Evolutionary conservation across 2,329 filamentous ascomycete species (phyloP), one percentile per base, ranked within the genome.

Genomic region (Nothophoma quercina): DNA sequence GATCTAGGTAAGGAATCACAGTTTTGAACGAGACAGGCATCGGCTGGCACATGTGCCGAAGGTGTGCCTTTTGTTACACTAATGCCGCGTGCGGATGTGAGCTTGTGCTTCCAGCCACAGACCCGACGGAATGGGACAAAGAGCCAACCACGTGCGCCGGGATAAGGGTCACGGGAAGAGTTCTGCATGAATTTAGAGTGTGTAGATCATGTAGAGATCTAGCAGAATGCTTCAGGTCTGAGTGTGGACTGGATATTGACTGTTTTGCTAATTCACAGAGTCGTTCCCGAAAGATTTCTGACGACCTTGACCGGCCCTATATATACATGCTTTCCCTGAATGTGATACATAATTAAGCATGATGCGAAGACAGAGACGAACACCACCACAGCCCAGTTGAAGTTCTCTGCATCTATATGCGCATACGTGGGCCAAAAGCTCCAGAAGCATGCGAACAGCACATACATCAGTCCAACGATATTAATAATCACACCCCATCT

Each of bases 401-500:
- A 62, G 32, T 33, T 57, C 38, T 56, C 39, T 29, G 41, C 30
- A 6, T 41, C 55, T 2, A 60, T 46, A 2, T 49, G 36, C 36
- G 54, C 55, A 7, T 29, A 50, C 15, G 55, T 55, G 4, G 67
- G 67, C 75, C 74, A 77, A 57, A 74, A 71, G 7, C 64, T 65
- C 73, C 73, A 77, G 58, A 77, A 74, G 44, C 73, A 68, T 6
- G 62, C 56, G 61, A 70, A 75, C 25, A 45, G 23, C 0, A 62
- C 56, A 48, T 77, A 77, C 9, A 59, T 1, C 10, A 76, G 34
- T 0, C 66, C 75, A 6, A 73, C 23, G 6, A 51, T 32, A 32
- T 77, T 78, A 43, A 78, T 55, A 2, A 61, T 51, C 7, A 72
- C 35, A 7, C 75, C 75, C 33, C 59, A 68, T 29, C 55, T 54